phyloP scores from a whole-genome alignment of 192 early-diverging fungal species.

The Coemansia sp. region DNA sequence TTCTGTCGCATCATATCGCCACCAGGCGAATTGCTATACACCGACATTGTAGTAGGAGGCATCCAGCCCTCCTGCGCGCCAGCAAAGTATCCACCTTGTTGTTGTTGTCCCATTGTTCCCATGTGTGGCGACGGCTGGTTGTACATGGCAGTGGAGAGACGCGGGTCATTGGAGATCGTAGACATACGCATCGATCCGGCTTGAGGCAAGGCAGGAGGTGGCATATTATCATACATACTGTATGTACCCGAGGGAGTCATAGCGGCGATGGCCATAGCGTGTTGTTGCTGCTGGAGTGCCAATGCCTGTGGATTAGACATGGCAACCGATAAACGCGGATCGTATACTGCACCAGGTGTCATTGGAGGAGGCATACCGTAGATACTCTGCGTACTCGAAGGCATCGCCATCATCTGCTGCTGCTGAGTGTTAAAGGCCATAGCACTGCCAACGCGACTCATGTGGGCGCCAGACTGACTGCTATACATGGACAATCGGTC shows the following conservation, averaged over 20 bases:
- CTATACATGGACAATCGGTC: conserved; percentile 36
- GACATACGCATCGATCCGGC: conserved; percentile 19
- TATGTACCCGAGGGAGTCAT: neutral
- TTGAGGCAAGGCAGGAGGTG: neutral
- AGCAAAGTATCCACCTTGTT: conserved; percentile 25
- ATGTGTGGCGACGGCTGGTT: conserved; percentile 15
- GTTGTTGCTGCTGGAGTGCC: conserved; percentile 41
- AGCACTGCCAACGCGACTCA: conserved; percentile 45
- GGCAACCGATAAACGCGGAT: conserved; percentile 44
- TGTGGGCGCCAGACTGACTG: conserved; percentile 27
- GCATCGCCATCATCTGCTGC: conserved; percentile 6
- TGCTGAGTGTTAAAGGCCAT: conserved; percentile 29
- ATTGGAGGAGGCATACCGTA: conserved; percentile 27
- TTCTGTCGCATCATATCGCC: conserved; percentile 12
- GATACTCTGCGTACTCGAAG: conserved; percentile 27
- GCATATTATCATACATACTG: conserved; percentile 24
- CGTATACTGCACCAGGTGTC: conserved; percentile 10
- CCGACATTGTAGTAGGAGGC: conserved; percentile 24
- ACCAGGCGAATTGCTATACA: conserved; percentile 20
- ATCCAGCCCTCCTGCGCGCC: conserved; percentile 28
- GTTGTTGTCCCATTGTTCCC: conserved; percentile 17
- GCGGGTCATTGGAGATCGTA: conserved; percentile 19
- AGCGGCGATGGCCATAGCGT: conserved; percentile 9
- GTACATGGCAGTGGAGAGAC: conserved; percentile 44
- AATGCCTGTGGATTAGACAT: conserved; percentile 49